phyloP scores from a whole-genome alignment of 352 stramenopile species.

The Phytophthora agathidicida region DNA sequence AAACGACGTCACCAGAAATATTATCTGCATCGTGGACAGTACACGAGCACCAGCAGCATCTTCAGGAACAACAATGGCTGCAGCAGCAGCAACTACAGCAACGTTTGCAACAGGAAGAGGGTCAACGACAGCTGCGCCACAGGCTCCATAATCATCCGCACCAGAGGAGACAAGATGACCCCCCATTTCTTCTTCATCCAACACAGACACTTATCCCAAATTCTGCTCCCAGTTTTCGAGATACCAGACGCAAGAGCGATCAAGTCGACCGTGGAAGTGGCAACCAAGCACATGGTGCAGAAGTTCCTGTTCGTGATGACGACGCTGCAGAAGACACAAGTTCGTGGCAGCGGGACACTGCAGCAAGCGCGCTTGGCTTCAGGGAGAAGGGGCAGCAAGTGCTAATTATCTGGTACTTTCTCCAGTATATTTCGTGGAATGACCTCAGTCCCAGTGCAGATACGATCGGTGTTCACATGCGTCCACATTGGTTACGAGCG shows the following conservation, averaged over 20 bases:
- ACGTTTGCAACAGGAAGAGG: too few species aligned
- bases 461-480: neutral
- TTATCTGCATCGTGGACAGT: neutral
- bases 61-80: conserved; percentile 1
- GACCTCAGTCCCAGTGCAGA: neutral
- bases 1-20: neutral
- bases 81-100: conserved; percentile 5
- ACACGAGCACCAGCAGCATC: conserved; percentile 4
- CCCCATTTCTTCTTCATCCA: neutral
- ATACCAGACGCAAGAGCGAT: neutral
- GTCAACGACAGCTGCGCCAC: too few species aligned
- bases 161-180: neutral
- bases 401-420: conserved; percentile 20
- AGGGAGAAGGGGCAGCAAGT: conserved; percentile 20
- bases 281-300: too few species aligned
- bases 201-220: neutral
- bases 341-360: conserved; percentile 8
- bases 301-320: neutral
- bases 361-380: neutral
- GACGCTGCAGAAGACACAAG: neutral
- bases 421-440: neutral
- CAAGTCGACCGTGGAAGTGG: neutral
- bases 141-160: too few species aligned
- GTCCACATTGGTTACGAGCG: conserved; percentile 7
- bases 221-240: neutral